Evolutionary conservation across 768 basidiomycete genomes (phyloP).

Genomic region (Trametes cingulata): DNA sequence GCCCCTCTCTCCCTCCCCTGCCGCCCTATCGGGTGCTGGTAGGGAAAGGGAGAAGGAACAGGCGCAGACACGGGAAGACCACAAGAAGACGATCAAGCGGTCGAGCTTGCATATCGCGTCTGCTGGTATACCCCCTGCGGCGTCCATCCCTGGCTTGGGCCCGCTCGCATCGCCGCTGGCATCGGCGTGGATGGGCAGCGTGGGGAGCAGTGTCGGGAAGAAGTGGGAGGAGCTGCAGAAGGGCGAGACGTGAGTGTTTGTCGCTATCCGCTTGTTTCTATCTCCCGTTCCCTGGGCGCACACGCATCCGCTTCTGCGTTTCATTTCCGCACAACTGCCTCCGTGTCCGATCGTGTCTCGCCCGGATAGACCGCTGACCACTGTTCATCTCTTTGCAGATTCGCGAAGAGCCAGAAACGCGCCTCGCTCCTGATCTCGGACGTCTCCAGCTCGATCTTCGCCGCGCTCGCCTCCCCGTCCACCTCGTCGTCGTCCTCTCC

Average conservation of each 20-base stretch:
- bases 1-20: constrained; percentile 4
- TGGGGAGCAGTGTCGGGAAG: constrained; percentile 56
- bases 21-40: constrained; percentile 31
- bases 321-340: background rate
- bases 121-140: constrained; percentile 33
- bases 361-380: background rate
- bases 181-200: constrained; percentile 36
- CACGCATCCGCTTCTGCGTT: background rate
- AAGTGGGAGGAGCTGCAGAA: constrained; percentile 60
- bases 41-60: constrained; percentile 7
- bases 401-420: constrained; percentile 67
- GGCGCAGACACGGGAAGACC: constrained; percentile 17
- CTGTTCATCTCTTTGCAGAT: constrained; percentile 38
- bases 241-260: constrained; percentile 50
- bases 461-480: constrained; percentile 43
- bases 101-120: constrained; percentile 16
- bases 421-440: constrained; percentile 67
- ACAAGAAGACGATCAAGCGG: constrained; percentile 17
- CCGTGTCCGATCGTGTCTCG: background rate
- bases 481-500: constrained; percentile 29
- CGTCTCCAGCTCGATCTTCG: constrained; percentile 56
- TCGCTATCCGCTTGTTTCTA: background rate
- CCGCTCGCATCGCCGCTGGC: constrained; percentile 33
- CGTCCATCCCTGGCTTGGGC: constrained; percentile 43
- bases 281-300: background rate